Conservation (phyloP, 2,329 filamentous ascomycete species). For the Stemphylium vesicarium region DNA sequence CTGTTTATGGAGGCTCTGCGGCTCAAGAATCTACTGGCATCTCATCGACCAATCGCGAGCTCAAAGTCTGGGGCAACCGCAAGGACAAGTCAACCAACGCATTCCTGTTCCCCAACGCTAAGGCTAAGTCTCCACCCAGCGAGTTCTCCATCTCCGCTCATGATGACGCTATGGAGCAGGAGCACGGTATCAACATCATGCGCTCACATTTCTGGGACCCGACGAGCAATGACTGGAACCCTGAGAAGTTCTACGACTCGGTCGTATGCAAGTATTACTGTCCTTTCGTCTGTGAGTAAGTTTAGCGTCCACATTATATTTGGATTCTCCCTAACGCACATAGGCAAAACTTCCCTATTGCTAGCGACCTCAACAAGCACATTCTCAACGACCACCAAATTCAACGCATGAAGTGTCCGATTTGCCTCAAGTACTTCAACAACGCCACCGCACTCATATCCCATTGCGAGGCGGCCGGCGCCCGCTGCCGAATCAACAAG, state of each 20-base stretch:
- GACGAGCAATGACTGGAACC: slow-evolving; percentile 55
- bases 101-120: slow-evolving; percentile 47
- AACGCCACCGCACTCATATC: slow-evolving; percentile 45
- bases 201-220: slow-evolving; percentile 58
- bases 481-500: slow-evolving; percentile 45
- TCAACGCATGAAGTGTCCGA: slow-evolving; percentile 46
- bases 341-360: slow-evolving; percentile 35
- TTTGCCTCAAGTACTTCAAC: slow-evolving; percentile 52
- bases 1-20: neutral
- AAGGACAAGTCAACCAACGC: slow-evolving; percentile 29
- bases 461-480: slow-evolving; percentile 49
- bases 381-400: slow-evolving; percentile 47
- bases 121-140: slow-evolving; percentile 34
- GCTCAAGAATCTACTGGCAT: neutral
- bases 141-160: slow-evolving; percentile 40
- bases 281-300: slow-evolving; percentile 62
- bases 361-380: slow-evolving; percentile 44
- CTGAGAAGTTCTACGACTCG: slow-evolving; percentile 55
- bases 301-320: neutral
- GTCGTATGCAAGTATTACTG: slow-evolving; percentile 59
- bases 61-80: slow-evolving; percentile 32
- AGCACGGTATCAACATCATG: slow-evolving; percentile 49
- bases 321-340: slow-evolving; percentile 3
- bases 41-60: slow-evolving; percentile 14
- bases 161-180: slow-evolving; percentile 33